phyloP scores from a whole-genome alignment of 2,329 filamentous ascomycete species.

The Penicillium sp. region DNA sequence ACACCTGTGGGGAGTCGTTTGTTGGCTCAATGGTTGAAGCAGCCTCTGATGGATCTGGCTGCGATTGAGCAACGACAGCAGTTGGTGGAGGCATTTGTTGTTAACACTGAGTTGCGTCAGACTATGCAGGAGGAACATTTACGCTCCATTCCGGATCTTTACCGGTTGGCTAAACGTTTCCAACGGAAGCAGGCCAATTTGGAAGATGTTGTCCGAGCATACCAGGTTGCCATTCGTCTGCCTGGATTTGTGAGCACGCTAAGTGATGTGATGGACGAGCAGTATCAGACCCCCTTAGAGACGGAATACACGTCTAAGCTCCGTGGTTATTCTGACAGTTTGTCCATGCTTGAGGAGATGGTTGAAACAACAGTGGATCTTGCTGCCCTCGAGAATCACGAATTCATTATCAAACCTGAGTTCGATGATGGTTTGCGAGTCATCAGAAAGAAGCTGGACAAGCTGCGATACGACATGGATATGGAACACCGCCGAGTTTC shows the following conservation, averaged over 20 bases:
- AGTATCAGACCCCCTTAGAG: conserved; percentile 84
- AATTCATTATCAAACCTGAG: conserved; percentile 98
- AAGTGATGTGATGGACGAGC: conserved; percentile 92
- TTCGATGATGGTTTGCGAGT: conserved; percentile 85
- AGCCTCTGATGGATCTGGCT: conserved; percentile 85
- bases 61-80: conserved; percentile 92
- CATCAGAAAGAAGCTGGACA: conserved; percentile 90
- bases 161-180: conserved; percentile 90
- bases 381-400: conserved; percentile 91
- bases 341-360: conserved; percentile 92
- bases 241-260: conserved; percentile 87
- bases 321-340: conserved; percentile 70
- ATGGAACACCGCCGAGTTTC: conserved; percentile 75
- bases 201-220: conserved; percentile 92
- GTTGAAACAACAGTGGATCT: conserved; percentile 97
- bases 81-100: conserved; percentile 90
- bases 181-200: conserved; percentile 87
- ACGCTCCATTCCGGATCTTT: conserved; percentile 88
- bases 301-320: conserved; percentile 83
- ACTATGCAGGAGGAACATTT: conserved; percentile 97
- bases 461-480: conserved; percentile 77
- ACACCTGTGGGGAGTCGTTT: conserved; percentile 88
- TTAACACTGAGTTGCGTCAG: conserved; percentile 88
- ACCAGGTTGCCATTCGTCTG: conserved; percentile 89
- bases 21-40: conserved; percentile 94